Base-by-base conservation (phyloP, 2,329 filamentous ascomycete species). In the Chaetomium globosum region DNA sequence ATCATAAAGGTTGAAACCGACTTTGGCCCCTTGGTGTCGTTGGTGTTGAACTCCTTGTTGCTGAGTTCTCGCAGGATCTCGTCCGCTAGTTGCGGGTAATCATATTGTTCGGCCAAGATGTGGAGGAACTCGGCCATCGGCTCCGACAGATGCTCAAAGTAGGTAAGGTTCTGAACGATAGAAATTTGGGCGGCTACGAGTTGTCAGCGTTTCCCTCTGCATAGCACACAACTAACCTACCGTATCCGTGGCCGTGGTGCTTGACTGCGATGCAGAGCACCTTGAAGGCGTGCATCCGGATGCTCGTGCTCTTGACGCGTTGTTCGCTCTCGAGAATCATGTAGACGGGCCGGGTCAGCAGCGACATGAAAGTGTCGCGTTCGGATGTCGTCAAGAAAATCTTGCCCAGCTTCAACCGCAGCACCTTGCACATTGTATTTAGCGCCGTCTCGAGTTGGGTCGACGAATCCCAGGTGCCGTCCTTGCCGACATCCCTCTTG, bases 41-140 rank as follows among this genome's bases (percentile, higher is more conserved):
- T 99, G 68, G 90, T 94, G 77, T 96, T 97, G 80, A 98, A 99
- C 75, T 98, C 94, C 76, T 97, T 99, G 78, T 93, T 97, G 76
- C 93, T 96, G 70, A 99, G 85, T 75, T 99, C 95, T 73, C 92
- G 89, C 65, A 99, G 79, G 33, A 98, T 91, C 75, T 99, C 95
- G 75, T 97, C 95, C 4, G 93, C 90, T 9, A 99, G 83, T 74
- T 99, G 95, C 19, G 93, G 91, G 75, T 98, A 96, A 78, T 99
- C 95, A 79, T 98, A 99, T 80, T 97, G 94, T 75, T 98, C 93
- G 0, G 93, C 89, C 30, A 99, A 82, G 73, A 98, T 99, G 73
- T 98, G 92, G 4, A 99, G 81, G 73, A 99, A 97, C 76, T 99
- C 96, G 36, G 95, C 95, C 95, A 99, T 99, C 1, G 95, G 95